These are phyloP conservation scores for Bathelium albidoporum DNA, from an alignment of 495 filamentous ascomycete genomes.

Conservation along the genomic window DNA sequence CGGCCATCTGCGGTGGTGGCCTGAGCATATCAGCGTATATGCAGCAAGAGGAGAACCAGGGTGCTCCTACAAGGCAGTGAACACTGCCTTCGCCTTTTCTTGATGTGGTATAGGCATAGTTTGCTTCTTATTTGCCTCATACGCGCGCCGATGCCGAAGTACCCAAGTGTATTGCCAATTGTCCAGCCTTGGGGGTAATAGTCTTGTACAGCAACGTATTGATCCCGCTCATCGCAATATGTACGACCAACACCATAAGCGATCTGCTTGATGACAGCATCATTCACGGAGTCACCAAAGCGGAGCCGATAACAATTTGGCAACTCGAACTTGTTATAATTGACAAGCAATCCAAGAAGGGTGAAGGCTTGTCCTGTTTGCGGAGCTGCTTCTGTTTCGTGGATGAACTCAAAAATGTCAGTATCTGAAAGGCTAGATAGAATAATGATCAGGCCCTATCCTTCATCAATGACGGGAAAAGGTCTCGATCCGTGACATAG, in stretches of 20 bases:
- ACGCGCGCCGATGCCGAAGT: constrained; percentile 74
- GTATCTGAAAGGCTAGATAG: background rate
- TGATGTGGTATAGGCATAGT: constrained; percentile 46
- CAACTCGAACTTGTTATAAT: constrained; percentile 99
- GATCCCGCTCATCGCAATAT: constrained; percentile 53
- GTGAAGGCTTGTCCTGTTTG: constrained; percentile 65
- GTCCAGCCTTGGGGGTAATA: constrained; percentile 89
- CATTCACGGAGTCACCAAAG: constrained; percentile 96
- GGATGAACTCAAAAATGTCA: constrained; percentile 70
- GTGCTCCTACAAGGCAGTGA: constrained; percentile 58
- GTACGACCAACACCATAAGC: constrained; percentile 61
- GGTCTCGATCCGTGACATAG: constrained; percentile 89
- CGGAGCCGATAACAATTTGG: constrained; percentile 93
- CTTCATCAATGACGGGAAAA: constrained; percentile 93
- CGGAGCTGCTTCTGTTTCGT: constrained; percentile 58
- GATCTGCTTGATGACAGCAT: constrained; percentile 72
- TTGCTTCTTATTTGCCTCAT: constrained; percentile 54
- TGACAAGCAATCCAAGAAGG: constrained; percentile 79
- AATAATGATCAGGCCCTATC: constrained; percentile 25
- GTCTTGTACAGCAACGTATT: constrained; percentile 80
- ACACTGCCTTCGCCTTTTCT: constrained; percentile 70
- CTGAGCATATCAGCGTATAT: constrained; percentile 33
- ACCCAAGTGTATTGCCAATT: constrained; percentile 63
- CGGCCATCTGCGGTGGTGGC: constrained; percentile 64
- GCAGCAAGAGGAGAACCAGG: background rate